Evolutionary conservation across 768 basidiomycete species (phyloP).

Genomic region (Suillus variegatus): DNA sequence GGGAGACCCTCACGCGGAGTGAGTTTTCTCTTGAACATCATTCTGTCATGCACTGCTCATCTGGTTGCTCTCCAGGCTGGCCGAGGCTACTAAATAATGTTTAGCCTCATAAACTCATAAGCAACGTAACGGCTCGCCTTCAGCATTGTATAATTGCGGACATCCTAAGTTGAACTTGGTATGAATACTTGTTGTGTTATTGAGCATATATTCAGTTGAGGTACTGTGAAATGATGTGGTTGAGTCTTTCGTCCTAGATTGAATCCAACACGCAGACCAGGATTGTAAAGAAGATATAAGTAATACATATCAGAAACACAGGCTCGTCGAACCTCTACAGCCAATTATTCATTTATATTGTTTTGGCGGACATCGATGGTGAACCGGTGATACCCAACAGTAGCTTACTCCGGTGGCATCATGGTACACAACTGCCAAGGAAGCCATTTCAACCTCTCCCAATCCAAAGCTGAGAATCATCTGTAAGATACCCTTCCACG

Average conservation of each 20-base stretch:
- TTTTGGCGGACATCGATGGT: neutral
- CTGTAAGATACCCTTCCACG: constrained; percentile 42
- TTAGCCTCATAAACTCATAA: neutral
- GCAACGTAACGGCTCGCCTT: neutral
- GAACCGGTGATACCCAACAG: neutral
- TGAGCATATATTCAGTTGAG: neutral
- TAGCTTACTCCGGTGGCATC: neutral
- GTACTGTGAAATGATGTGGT: neutral
- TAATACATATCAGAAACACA: no score
- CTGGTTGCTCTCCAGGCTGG: neutral
- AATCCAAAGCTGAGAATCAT: constrained; percentile 20
- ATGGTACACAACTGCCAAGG: neutral
- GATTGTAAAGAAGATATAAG: neutral
- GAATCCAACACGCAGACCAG: neutral
- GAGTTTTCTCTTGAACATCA: neutral
- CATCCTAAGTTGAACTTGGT: neutral
- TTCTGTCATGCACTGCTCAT: neutral
- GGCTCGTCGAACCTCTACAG: neutral
- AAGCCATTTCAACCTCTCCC: neutral
- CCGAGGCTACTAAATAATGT: neutral
- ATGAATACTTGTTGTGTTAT: neutral
- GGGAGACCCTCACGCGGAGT: neutral
- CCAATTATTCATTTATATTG: neutral
- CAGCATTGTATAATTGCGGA: neutral
- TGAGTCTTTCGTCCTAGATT: neutral